Percentiles rank a stretch among this genome's conserved stretches.
These are phyloP conservation scores for Fusarium nelsonii DNA, from an alignment of 2,329 filamentous ascomycete species.

Conservation along the genomic window DNA sequence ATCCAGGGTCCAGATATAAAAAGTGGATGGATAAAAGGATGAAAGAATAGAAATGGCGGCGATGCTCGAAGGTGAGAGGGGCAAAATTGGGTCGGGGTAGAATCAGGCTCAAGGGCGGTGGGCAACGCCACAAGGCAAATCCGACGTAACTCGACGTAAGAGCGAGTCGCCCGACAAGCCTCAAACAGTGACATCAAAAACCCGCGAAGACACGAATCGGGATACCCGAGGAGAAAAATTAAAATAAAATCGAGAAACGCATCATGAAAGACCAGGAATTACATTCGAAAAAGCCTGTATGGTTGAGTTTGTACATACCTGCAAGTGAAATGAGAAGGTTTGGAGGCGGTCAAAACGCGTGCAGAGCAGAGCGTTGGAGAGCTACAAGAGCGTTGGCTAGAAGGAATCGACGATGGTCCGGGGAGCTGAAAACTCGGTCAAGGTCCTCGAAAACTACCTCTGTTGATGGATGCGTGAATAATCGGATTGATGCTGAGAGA, in stretches of 20 bases:
- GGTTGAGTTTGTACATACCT: constrained; percentile 37
- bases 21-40: constrained; percentile 22
- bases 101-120: constrained; percentile 46
- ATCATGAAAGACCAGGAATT: background rate
- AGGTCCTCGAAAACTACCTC: background rate
- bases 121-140: constrained; percentile 49
- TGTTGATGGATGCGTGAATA: constrained; percentile 12
- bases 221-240: background rate
- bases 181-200: constrained; percentile 22
- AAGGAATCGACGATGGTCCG: constrained; percentile 12
- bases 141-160: constrained; percentile 39
- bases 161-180: constrained; percentile 29
- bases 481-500: constrained; percentile 13
- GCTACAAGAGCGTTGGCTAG: constrained; percentile 29
- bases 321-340: constrained; percentile 32
- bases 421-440: constrained; percentile 19
- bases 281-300: background rate
- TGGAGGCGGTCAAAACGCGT: constrained; percentile 48
- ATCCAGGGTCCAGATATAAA: constrained; percentile 17
- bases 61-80: constrained; percentile 38
- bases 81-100: constrained; percentile 45
- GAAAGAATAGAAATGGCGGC: constrained; percentile 36
- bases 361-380: constrained; percentile 21
- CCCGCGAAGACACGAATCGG: constrained; percentile 18
- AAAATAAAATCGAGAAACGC: background rate